Base-by-base conservation (phyloP, 139 green algal genomes). In the Picochlorum sp. region DNA sequence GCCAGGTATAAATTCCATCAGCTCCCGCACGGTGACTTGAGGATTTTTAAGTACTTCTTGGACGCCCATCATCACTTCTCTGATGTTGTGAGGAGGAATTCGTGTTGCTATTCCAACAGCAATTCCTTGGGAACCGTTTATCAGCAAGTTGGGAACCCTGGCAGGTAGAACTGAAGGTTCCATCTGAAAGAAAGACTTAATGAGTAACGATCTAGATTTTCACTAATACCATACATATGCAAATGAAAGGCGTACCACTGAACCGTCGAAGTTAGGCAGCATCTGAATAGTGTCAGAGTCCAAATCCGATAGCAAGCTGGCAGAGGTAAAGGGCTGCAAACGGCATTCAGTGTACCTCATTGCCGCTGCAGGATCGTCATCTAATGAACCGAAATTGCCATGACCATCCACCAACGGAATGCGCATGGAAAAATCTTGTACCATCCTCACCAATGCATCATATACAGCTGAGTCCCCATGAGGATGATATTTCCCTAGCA, bases 401-500 rank as follows among this genome's bases (percentile, higher is more conserved):
- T 99, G 93, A 22, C 93, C 93, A 13, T 81, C 60, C 40, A 98
- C 76, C 64, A 98, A 74, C 8, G 82, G 77, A 41, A 5, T 75
- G 63, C 55, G 78, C 67, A 75, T 75, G 29, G 67, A 59, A 25
- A 75, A 75, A 43, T 65, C 52, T 75, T 97, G 91, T 2, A 91
- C 91, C 70, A 99, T 73, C 14, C 93, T 79, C 52, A 99, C 93
- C 1, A 97, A 69, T 1, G 89, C 81, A 59, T 95, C 88, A 59
- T 97, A 97, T 24, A 97, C 89, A 3, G 88, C 81, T 5, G 66
- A 71, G 62, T 97, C 90, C 22, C 90, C 90, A 66, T 97, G 90
- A 0, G 93, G 93, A 68, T 99, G 93, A 64, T 89, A 98, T 71
- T 97, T 98, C 28, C 93, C 93, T 63, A 99, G 76, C 57, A 97